Evolutionary conservation across 2,329 filamentous ascomycete species (phyloP), one percentile per base, ranked within the genome.

Genomic region (Lachnellula subtilissima): DNA sequence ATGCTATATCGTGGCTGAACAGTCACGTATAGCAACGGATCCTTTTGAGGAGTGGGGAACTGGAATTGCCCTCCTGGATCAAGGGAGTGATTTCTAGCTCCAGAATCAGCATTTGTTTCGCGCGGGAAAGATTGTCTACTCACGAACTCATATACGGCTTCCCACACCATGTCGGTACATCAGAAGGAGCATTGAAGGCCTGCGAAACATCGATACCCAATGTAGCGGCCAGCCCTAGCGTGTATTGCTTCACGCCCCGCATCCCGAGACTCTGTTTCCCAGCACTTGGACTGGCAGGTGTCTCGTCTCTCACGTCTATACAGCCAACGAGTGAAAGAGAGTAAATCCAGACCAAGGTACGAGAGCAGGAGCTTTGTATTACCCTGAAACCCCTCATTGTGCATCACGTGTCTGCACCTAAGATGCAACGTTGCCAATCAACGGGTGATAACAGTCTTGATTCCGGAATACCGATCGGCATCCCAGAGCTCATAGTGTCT

Each of bases 21-120:
- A n/a, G 68, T 69, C 2, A 79, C 58, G 59, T 76, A 69, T 14
- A 80, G 67, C 42, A 76, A 60, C 4, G 71, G 70, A n/a, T 61
- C 62, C 3, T 64, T 48, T 19, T 73, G 73, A 22, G 55, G 59
- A 7, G 57, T 17, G 73, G 78, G 77, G 35, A 72, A 68, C 7
- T 71, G 60, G 5, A 81, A 70, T 64, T 71, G 70, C 19, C 79
- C 78, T 36, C 76, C 77, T 0, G 78, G 78, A 58, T 78, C 67
- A 59, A 77, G 74, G 1, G 76, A 74, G 4, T 72, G 70, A 55
- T 77, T 74, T 48, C 76, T 77, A 43, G 4, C 42, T 45, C 12
- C 39, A 32, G 12, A 56, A 56, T 53, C 14, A 55, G 4, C 57
- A 54, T 46, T 58, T 23, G 53, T 52, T 32, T 42, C 39, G 28